Evolutionary conservation across 129 eudicot species (phyloP), one percentile per base, ranked within the genome.

Genomic region (Saussurea involucrata): DNA sequence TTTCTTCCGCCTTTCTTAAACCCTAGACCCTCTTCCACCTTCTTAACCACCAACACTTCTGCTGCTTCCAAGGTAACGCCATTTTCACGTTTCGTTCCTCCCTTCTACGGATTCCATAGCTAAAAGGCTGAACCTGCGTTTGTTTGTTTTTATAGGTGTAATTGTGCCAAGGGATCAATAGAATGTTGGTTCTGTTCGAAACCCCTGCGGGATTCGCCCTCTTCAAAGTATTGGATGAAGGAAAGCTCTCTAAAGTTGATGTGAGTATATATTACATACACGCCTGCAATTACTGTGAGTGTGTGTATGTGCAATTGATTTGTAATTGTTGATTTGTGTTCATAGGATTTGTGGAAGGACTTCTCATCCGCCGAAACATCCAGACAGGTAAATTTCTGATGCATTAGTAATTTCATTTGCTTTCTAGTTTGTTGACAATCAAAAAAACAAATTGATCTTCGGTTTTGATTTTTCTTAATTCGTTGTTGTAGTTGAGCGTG

Each of bases 171-270:
- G 12, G 22, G 44, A 77, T 11, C 29, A 29, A 61, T n/a, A 80
- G 0, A 57, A 94, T 94, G 98, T 58, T 84, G 58, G 84, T 89
- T 0, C 71, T 94, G 31, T 91, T 89, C 28, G 98, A 94, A 79
- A 94, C 97, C 21, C 91, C 98, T 11, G 97, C 98, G 25, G 98
- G 98, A n/a, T 94, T 87, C 76, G 93, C 98, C 83, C 87, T 94
- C 18, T 91, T 94, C 76, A 94, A 94, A 81, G 96, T 94, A 0
- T 28, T 91, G 60, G 93, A 94, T 85, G 98, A 94, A 85, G 90
- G 89, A 22, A 94, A 94, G 73, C 96, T 94, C 71, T 85, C 96
- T 32, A 88, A 87, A 86, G 90, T 86, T 67, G 94, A 94, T 86
- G 98, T 91, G 66, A 63, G 71, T 36, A 5, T 68, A 17, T 8